Conservation (phyloP, 495 filamentous ascomycete species). For the Friedmanniomyces simplex region DNA sequence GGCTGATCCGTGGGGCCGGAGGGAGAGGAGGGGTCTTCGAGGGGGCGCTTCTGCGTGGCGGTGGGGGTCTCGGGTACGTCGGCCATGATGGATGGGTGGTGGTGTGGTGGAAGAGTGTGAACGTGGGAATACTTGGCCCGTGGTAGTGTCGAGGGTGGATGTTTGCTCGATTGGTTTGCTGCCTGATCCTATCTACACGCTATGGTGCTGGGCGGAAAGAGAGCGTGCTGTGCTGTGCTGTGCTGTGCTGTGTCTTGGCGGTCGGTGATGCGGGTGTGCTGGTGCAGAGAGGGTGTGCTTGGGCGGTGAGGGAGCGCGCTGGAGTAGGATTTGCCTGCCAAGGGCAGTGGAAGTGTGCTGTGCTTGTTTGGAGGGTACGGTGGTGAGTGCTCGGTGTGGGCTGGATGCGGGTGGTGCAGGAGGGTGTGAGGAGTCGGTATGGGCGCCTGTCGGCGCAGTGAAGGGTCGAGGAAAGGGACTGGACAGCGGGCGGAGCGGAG, state of each 20-base stretch:
- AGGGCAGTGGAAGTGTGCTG: not conserved
- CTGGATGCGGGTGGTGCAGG: not conserved
- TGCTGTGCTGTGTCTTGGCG: no score
- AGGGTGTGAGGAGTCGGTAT: not conserved
- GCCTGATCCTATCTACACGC: not conserved
- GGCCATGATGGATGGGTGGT: not conserved
- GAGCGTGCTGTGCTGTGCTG: not conserved
- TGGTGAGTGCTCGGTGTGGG: not conserved
- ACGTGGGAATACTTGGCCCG: not conserved
- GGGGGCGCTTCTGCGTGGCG: slow-evolving; percentile 72
- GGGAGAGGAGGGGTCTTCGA: slow-evolving; percentile 92
- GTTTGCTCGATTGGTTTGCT: not conserved
- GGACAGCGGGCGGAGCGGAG: not conserved
- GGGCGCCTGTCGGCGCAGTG: not conserved
- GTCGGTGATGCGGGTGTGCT: not conserved
- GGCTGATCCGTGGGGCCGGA: slow-evolving; percentile 84
- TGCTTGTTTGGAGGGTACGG: not conserved
- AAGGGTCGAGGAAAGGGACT: not conserved
- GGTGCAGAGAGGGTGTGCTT: not conserved
- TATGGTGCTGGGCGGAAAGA: not conserved
- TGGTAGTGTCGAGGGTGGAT: not conserved
- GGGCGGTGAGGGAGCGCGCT: not conserved
- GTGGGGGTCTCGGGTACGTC: slow-evolving; percentile 25
- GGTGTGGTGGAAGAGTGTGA: not conserved
- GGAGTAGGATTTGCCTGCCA: not conserved